Conservation (phyloP, 2,329 filamentous ascomycete species). For the Diaporthe eres region DNA sequence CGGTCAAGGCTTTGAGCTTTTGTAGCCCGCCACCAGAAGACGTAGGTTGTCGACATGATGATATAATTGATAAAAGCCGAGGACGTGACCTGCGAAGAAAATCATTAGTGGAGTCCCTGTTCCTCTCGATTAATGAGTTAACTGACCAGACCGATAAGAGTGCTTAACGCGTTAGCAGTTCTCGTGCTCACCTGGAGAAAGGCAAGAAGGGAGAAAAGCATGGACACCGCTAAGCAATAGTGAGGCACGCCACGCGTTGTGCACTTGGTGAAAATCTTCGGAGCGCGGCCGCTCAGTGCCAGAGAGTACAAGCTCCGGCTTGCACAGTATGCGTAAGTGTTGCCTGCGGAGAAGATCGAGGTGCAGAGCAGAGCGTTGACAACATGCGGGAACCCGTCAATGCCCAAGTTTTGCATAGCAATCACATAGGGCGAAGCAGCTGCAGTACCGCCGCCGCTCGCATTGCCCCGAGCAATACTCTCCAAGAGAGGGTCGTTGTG, state of each 20-base stretch:
- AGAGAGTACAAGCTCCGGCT: constrained; percentile 37
- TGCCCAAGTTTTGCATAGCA: constrained; percentile 67
- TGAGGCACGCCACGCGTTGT: constrained; percentile 74
- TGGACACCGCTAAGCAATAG: constrained; percentile 67
- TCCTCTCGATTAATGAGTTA: no score
- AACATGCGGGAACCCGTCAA: constrained; percentile 68
- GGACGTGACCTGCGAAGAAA: no score
- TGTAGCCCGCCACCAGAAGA: constrained; percentile 35
- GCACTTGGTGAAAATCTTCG: constrained; percentile 66
- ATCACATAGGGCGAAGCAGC: constrained; percentile 75
- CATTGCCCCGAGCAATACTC: constrained; percentile 61
- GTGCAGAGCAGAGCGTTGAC: constrained; percentile 64
- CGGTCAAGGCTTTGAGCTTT: constrained; percentile 51
- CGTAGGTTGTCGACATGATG: constrained; percentile 49
- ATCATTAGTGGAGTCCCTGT: no score
- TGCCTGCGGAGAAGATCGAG: constrained; percentile 40
- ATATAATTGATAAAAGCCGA: constrained; percentile 74
- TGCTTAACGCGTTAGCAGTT: no score
- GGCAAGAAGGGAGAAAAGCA: constrained; percentile 64
- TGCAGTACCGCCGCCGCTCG: constrained; percentile 54
- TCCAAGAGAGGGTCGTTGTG: constrained; percentile 70
- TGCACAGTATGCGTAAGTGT: constrained; percentile 40
- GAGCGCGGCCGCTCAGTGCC: constrained; percentile 38
- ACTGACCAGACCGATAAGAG: no score
- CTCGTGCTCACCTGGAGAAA: constrained; percentile 48